A percentile compares a stretch with the other conserved stretches of the same genome.
Conservation (phyloP, 208 protist genomes). For the Leishmania turanica region DNA sequence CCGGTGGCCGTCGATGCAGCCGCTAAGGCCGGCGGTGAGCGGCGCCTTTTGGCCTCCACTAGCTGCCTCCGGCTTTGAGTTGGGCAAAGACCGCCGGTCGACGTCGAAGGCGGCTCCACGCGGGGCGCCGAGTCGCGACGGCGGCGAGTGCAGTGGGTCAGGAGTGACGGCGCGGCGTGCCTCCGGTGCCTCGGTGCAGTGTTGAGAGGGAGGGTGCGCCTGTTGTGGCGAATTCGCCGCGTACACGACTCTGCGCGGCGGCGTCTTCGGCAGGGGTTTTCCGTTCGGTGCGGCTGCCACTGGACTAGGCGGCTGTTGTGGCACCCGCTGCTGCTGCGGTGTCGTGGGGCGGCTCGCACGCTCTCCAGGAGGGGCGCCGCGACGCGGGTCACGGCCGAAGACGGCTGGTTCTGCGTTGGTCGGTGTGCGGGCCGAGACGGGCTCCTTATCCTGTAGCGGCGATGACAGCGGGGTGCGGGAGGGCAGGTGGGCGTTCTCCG, state of each 20-base stretch:
- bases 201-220: constrained; percentile 5
- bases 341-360: constrained; percentile 20
- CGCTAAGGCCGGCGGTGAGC: constrained; percentile 12
- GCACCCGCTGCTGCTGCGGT: constrained; percentile 9
- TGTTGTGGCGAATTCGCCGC: constrained; percentile 33
- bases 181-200: neutral
- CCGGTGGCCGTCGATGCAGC: constrained; percentile 17
- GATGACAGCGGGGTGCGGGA: constrained; percentile 15
- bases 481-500: constrained; percentile 10
- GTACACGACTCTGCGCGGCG: constrained; percentile 23
- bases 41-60: neutral
- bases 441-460: constrained; percentile 1
- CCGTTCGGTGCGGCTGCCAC: constrained; percentile 7
- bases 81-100: constrained; percentile 17
- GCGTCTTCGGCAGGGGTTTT: neutral
- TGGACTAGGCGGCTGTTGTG: constrained; percentile 1
- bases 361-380: constrained; percentile 6
- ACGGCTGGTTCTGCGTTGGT: constrained; percentile 7
- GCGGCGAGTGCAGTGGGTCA: constrained; percentile 8
- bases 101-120: constrained; percentile 8
- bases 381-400: constrained; percentile 31
- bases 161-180: constrained; percentile 5
- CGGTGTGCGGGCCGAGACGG: constrained; percentile 13
- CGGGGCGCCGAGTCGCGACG: neutral
- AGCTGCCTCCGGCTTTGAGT: constrained; percentile 4